These are phyloP conservation scores for Leishmania amazonensis DNA, from an alignment of 208 protist species.

Conservation along the genomic window DNA sequence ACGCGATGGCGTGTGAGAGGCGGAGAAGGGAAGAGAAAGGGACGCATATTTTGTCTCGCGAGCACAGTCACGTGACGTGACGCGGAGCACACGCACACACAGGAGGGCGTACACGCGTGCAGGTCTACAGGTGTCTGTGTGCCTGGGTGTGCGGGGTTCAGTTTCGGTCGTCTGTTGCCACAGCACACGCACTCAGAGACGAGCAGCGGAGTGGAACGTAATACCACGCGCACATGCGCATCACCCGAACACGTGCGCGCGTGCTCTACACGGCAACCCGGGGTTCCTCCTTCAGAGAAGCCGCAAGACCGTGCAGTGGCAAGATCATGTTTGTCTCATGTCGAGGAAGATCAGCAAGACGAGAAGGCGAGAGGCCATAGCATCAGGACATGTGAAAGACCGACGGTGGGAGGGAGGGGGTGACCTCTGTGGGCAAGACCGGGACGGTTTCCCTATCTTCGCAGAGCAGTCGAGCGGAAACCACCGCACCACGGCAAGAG, in stretches of 20 bases:
- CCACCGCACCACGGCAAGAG: not conserved
- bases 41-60: too few species aligned
- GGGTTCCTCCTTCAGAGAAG: not conserved
- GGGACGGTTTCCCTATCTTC: not conserved
- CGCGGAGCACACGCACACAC: not conserved
- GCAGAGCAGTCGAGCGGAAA: not conserved
- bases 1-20: not conserved
- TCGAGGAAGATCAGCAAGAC: not conserved
- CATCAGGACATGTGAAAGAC: not conserved
- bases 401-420: not conserved
- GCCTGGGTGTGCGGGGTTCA: not conserved
- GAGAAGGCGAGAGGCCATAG: not conserved
- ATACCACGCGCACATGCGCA: not conserved
- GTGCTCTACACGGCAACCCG: not conserved
- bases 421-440: not conserved
- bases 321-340: not conserved
- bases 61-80: too few species aligned
- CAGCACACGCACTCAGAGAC: not conserved
- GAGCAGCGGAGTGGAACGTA: not conserved
- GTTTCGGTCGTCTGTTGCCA: not conserved
- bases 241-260: not conserved
- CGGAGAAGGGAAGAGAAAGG: not conserved
- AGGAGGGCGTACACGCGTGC: not conserved
- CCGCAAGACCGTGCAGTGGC: not conserved
- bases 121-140: not conserved